Base-by-base conservation (phyloP, 2,329 filamentous ascomycete genomes). In the Alternaria sp. region DNA sequence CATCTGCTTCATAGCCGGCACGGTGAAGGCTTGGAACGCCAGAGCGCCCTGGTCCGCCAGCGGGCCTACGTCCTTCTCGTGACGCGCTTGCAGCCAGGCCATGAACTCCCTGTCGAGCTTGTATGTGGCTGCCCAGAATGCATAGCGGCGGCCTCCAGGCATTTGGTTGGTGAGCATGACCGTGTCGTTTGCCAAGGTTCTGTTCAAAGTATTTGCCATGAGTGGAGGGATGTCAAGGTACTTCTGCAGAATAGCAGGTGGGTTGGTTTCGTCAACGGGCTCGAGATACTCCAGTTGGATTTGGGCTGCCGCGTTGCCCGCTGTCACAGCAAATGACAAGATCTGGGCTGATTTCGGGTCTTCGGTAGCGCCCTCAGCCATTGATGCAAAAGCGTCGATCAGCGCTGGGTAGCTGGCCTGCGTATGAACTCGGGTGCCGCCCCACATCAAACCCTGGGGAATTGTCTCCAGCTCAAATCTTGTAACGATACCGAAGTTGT, bases 101-200 rank as follows among this genome's bases (percentile, higher is more conserved):
- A 68, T 61, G 19, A 76, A 64, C 7, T 67, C 67, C 9, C 62
- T 32, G 26, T 72, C 64, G 25, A 69, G 55, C 50, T 66, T 73
- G 62, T 68, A 75, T 0, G 73, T 73, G 4, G 61, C 57, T 3
- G 71, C 68, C 67, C 68, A 74, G 61, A 72, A 76, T 5, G 64
- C 67, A 25, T 75, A 64, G 3, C 71, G 67, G 17, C 69, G 57
- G 9, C 78, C 78, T 45, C 73, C 69, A 0, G 79, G 80, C 49
- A 79, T 79, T 30, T 69, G 66, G 3, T 59, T 65, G 30, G 77
- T 76, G 17, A 81, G 72, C 55, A 81, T 73, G n/a, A 72, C 61
- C 3, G 79, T 79, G 21, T 82, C 59, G 23, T 67, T 55, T n/a
- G 58, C 53, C 9, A 72, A 61, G 51, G 46, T 62, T 59, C 49